Conservation (phyloP, 306 rosid species). For the Glycine latifolia region DNA sequence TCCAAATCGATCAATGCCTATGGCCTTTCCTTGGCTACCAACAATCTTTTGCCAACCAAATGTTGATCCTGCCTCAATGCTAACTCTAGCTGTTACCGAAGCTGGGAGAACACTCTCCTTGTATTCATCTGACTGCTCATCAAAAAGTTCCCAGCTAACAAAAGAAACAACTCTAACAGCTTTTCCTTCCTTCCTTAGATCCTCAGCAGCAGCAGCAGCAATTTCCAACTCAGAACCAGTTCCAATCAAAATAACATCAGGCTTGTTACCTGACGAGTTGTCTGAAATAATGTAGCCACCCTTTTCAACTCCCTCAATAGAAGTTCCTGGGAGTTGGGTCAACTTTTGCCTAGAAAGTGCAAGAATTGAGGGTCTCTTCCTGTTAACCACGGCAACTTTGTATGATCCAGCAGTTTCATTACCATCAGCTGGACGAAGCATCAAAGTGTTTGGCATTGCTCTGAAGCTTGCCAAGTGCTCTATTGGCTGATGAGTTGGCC, state of each 20-base stretch:
- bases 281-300: constrained; percentile 92
- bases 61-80: constrained; percentile 96
- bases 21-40: constrained; percentile 91
- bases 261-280: constrained; percentile 91
- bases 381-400: constrained; percentile 81
- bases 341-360: constrained; percentile 98
- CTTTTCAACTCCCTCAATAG: constrained; percentile 90
- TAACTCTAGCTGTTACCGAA: constrained; percentile 88
- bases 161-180: constrained; percentile 92
- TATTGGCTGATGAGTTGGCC: constrained; percentile 98
- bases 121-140: constrained; percentile 86
- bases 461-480: constrained; percentile 99
- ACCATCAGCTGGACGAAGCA: constrained; percentile 99
- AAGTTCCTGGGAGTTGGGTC: constrained; percentile 81
- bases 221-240: constrained; percentile 99
- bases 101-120: constrained; percentile 97
- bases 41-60: constrained; percentile 90
- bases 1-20: constrained; percentile 95
- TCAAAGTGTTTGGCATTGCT: constrained; percentile 95
- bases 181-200: constrained; percentile 91
- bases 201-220: constrained; percentile 85
- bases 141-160: constrained; percentile 95
- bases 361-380: constrained; percentile 89
- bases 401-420: constrained; percentile 98
- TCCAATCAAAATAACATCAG: constrained; percentile 88